Base-by-base conservation (phyloP, 1,284 basidiomycete species). In the Ganoderma multipileum region DNA sequence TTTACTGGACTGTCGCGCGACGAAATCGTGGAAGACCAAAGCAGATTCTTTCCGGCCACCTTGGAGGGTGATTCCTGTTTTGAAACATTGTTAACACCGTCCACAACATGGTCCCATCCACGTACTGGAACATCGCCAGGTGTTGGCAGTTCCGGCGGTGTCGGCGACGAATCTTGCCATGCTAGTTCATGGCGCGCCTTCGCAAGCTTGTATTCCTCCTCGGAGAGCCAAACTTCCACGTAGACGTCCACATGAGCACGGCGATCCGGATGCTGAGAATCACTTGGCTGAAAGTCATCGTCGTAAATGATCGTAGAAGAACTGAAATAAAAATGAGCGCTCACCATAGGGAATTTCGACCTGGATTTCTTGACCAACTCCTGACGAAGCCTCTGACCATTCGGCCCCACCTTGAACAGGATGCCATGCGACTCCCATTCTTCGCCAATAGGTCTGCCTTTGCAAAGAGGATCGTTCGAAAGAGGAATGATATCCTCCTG, bases 201-300 rank as follows among this genome's bases (percentile, higher is more conserved):
- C 2, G 90, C 89, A 44, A 83, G 82, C 67, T 84, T 82, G 76
- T 91, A 91, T 72, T 93, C 88, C 65, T 89, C 90, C 62, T 94
- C 93, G 8, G 89, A 88, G 61, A 92, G 83, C 93, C 93, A 94
- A 33, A 83, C 85, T 76, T 94, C 92, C 18, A 94, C 85, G 71
- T 86, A 89, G 39, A 94, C 87, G 68, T 91, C 87, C 23, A 92
- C 80, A 68, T 88, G 86, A 18, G 85, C 87, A 68, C 86, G 81
- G 60, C 87, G 86, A 78, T 94, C 92, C 2, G 91, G 90, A 77
- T 94, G 93, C 66, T 88, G 83, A 20, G 92, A 94, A 75, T 94
- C 92, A 66, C 85, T 81, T 3, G 92, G 92, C 93, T 94, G 71
- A 66, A 68, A 62, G 52, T 71, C 5, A 28, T 44, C 71, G 20